Base-by-base conservation (phyloP, 768 basidiomycete species). In the Suillus fuscotomentosus region DNA sequence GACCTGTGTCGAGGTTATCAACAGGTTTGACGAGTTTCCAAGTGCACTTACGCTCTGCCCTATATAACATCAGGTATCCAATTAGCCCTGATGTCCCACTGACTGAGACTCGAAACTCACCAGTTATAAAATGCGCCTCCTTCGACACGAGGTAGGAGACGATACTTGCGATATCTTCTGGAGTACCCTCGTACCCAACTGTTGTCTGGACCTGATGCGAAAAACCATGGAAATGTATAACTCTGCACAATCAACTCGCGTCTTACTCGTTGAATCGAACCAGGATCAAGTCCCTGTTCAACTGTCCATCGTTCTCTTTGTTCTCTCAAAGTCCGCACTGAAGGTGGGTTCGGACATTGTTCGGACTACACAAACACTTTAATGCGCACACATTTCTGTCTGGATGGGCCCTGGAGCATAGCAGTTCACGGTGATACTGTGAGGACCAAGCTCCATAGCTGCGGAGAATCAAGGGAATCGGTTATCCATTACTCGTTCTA, bases 401-500 rank as follows among this genome's bases (percentile, higher is more conserved):
- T 67, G 50, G 56, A 75, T 71, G 11, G 66, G 55, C 0, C 77
- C 76, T 2, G 79, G 79, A 8, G 76, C 74, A 54, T 79, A 80
- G 3, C 74, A 69, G 51, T 78, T 76, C 3, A 75, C 77, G 3
- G 73, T 76, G 36, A 78, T 76, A 14, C 66, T 56, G 60, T 76
- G 68, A 31, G 62, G 45, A 2, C 69, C 70, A 39, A 73, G 63
- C 64, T 78, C 77, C 22, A 65, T 27, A 24, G 65, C 48, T 55
- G n/a, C 15, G 11, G 31, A 39, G 24, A 22, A 56, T 20, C 22
- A 53, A 51, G 15, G 27, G 15, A 4, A 38, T 27, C 7, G 2
- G 42, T 59, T 22, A 59, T 39, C 22, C 42, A 15, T 39, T 10
- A 20, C 17, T 31, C 9, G 27, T 10, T 53, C 27, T 31, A 31